Base-by-base conservation (phyloP, 177 flowering plant species). In the Telopea speciosissima region DNA sequence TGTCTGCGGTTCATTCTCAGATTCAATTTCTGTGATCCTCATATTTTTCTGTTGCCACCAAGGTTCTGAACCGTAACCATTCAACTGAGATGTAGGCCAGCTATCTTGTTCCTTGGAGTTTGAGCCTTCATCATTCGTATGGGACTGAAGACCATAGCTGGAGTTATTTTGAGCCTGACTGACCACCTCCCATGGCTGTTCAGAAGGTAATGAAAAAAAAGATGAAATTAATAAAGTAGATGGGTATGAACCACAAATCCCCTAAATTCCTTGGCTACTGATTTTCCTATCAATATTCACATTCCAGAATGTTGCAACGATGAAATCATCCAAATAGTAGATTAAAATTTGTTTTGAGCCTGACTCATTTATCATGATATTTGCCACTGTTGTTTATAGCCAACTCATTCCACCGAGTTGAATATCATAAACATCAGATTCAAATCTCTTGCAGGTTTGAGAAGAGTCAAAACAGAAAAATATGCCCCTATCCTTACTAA, bases 101-200 rank as follows among this genome's bases (percentile, higher is more conserved):
- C 73, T 83, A 64, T 78, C 85, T 71, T 79, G 84, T 62, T 14
- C 70, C n/a, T 67, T 78, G 68, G 60, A 67, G 72, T 69, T 77
- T 26, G 74, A 78, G 54, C 78, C 83, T 73, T 74, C 82, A 23
- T 66, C 59, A 31, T 36, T 73, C 13, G 19, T 68, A 74, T 78
- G 84, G 66, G 81, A 66, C 69, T 70, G 89, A 67, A 73, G 42
- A 26, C 36, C 78, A 61, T 80, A 80, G 81, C 65, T 70, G 0
- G 85, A 82, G 73, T 61, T 77, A 70, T 77, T 76, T 71, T 83
- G 86, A 36, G 67, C 59, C 73, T 79, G 87, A 70, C 68, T 77
- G 68, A 72, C 82, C 76, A 72, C 82, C 76, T 88, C 97, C 99
- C 97, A 94, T 63, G 97, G 97, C 93, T 89, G 75, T 58, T 60